These are phyloP conservation scores for Medicago arabica DNA, from an alignment of 306 rosid species.

Conservation along the genomic window DNA sequence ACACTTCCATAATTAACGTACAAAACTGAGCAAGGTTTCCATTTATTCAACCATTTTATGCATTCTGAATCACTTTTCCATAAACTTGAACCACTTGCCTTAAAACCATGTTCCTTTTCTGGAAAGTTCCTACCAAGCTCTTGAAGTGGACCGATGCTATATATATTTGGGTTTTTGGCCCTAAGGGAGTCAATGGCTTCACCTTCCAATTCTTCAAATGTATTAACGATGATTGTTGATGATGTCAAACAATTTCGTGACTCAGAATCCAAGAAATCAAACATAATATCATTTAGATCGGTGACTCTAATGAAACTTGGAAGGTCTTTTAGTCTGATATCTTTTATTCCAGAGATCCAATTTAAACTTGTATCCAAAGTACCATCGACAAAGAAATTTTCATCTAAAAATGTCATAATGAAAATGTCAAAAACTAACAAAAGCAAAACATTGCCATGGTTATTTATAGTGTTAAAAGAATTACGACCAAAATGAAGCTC, in stretches of 20 bases:
- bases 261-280: not conserved
- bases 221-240: not conserved
- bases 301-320: constrained; percentile 20
- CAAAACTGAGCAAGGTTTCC: no score
- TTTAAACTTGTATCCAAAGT: not conserved
- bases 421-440: no score
- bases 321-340: constrained; percentile 7
- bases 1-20: no score
- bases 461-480: no score
- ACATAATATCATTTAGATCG: not conserved
- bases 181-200: not conserved
- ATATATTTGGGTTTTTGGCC: constrained; percentile 1
- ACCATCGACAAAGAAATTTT: not conserved
- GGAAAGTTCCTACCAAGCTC: not conserved
- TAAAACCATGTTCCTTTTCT: not conserved
- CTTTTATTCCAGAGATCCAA: constrained; percentile 27
- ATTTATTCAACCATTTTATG: no score
- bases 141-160: constrained; percentile 13
- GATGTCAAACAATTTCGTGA: not conserved
- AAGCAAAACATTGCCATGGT: no score
- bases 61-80: constrained; percentile 21
- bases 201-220: not conserved
- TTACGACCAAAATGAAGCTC: no score
- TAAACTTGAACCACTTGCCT: not conserved
- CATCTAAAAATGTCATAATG: not conserved